Percentiles rank a stretch among this genome's conserved stretches.
Evolutionary conservation across 1,284 basidiomycete genomes (phyloP).

Genomic region (Polyporus tsugae): DNA sequence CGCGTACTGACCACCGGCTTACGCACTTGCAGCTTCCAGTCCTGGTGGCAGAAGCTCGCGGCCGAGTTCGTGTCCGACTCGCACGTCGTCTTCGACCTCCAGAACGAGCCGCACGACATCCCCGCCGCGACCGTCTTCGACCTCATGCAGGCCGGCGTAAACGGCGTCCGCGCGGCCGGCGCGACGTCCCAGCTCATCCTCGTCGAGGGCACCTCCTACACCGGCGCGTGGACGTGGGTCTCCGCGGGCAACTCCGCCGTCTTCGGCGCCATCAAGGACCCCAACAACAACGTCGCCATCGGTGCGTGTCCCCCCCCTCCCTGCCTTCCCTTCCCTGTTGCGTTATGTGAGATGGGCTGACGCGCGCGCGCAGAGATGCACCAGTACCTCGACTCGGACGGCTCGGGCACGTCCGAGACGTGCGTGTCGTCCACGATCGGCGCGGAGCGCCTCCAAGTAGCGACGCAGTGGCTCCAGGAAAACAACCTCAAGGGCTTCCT

Average conservation of each 20-base stretch:
- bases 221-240: constrained; percentile 54
- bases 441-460: constrained; percentile 60
- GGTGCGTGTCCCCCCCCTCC: constrained; percentile 43
- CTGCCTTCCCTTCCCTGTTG: constrained; percentile 2
- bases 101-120: constrained; percentile 70
- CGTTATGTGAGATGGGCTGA: not conserved
- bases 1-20: too few species aligned
- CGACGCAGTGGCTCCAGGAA: constrained; percentile 65
- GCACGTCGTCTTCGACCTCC: constrained; percentile 67
- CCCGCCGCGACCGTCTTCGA: constrained; percentile 54
- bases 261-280: constrained; percentile 62
- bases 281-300: constrained; percentile 68
- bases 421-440: constrained; percentile 70
- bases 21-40: constrained; percentile 53
- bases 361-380: constrained; percentile 60
- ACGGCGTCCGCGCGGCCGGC: constrained; percentile 66
- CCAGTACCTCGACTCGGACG: constrained; percentile 74
- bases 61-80: constrained; percentile 59
- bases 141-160: constrained; percentile 68
- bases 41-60: constrained; percentile 63
- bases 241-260: constrained; percentile 62
- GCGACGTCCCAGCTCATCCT: constrained; percentile 59
- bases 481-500: constrained; percentile 71
- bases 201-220: constrained; percentile 56
- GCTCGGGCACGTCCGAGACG: constrained; percentile 61